Conservation (phyloP, 441 rosid species). For the Populus hybrid region DNA sequence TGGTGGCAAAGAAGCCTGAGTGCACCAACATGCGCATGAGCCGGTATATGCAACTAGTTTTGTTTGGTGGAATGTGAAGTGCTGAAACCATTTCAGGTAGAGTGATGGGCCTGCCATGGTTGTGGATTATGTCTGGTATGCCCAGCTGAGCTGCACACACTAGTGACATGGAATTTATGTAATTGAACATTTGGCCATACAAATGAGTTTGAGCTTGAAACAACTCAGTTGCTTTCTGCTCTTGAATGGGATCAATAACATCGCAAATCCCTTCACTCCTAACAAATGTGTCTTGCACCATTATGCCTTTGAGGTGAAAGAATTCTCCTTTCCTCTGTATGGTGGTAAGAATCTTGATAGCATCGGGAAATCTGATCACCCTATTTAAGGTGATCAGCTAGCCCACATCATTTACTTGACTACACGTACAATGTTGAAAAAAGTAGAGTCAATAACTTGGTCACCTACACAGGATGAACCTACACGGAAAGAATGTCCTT, state of each 20-base stretch:
- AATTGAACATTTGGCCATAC: constrained; percentile 28
- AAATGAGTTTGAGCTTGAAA: constrained; percentile 39
- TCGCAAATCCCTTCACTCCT: background rate
- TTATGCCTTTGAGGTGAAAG: background rate
- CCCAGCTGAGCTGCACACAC: constrained; percentile 33
- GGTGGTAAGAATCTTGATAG: background rate
- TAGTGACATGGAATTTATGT: constrained; percentile 35
- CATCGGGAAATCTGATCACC: background rate
- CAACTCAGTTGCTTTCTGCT: constrained; percentile 19
- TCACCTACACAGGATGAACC: background rate
- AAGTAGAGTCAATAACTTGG: background rate
- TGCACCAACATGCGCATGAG: constrained; percentile 31
- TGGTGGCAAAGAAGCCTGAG: constrained; percentile 23
- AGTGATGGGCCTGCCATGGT: constrained; percentile 18
- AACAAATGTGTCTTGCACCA: background rate
- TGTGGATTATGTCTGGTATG: constrained; percentile 27
- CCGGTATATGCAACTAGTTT: constrained; percentile 13
- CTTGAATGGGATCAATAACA: background rate
- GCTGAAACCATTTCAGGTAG: background rate
- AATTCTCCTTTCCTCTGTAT: no score
- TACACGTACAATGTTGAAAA: background rate
- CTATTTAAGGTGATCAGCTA: background rate
- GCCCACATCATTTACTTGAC: background rate
- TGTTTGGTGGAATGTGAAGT: background rate
- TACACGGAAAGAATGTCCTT: background rate